A percentile compares a stretch with the other conserved stretches of the same genome.
Evolutionary conservation across 345 rosid species (phyloP).

Genomic region (Euclidium syriacum): DNA sequence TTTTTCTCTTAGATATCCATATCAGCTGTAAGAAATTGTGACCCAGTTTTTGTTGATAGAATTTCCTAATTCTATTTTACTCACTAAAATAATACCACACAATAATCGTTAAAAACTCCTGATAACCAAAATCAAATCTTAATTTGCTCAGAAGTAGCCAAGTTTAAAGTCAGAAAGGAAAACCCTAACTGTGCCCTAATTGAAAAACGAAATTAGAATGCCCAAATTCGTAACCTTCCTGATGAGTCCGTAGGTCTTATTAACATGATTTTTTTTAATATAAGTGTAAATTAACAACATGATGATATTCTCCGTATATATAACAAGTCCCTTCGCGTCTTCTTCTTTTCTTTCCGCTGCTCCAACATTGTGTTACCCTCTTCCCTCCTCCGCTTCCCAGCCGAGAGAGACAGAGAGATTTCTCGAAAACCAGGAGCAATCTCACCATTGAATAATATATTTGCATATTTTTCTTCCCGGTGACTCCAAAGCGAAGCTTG

Average conservation of each 20-base stretch:
- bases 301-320: not conserved
- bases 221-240: not conserved
- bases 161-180: too few species aligned
- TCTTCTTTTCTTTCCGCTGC: slow-evolving; percentile 1
- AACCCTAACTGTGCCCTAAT: not conserved
- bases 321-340: slow-evolving; percentile 6
- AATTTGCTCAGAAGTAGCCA: not conserved
- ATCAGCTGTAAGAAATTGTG: not conserved
- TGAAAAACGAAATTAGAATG: not conserved
- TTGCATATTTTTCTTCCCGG: not conserved
- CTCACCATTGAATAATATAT: not conserved
- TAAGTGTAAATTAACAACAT: too few species aligned
- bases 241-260: not conserved
- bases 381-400: slow-evolving; percentile 3
- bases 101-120: not conserved
- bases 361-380: slow-evolving; percentile 16
- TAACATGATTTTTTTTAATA: too few species aligned
- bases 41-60: not conserved
- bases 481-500: not conserved
- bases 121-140: not conserved
- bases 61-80: too few species aligned
- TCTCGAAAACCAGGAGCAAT: not conserved
- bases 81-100: not conserved
- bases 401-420: slow-evolving; percentile 1
- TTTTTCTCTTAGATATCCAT: too few species aligned